phyloP scores from a whole-genome alignment of 257 asterid species.

The Lavandula angustifolia region DNA sequence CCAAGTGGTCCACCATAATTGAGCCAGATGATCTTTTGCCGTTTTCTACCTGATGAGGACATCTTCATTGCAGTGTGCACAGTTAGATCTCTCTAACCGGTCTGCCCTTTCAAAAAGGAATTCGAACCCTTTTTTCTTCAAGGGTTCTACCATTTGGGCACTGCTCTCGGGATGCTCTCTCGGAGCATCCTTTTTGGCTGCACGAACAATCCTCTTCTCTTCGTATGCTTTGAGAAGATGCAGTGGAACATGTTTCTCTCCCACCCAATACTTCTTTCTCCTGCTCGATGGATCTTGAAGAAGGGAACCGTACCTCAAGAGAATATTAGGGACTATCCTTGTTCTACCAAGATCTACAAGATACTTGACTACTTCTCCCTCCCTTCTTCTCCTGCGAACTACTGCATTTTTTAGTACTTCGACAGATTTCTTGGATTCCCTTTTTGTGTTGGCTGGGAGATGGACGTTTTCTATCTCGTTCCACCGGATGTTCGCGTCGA shows the following conservation, averaged over 20 bases:
- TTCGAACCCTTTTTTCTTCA: slow-evolving; percentile 57
- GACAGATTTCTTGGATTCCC: slow-evolving; percentile 53
- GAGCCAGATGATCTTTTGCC: too few relatives aligned
- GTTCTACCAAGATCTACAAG: slow-evolving; percentile 91
- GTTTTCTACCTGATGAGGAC: slow-evolving; percentile 60
- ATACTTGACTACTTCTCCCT: slow-evolving; percentile 56
- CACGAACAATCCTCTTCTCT: slow-evolving; percentile 73
- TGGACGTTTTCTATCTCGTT: slow-evolving; percentile 58
- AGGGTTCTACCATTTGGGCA: slow-evolving; percentile 28
- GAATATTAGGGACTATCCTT: slow-evolving; percentile 79
- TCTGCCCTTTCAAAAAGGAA: slow-evolving; percentile 77
- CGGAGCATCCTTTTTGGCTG: slow-evolving; percentile 42
- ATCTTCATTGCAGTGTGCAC: slow-evolving; percentile 74
- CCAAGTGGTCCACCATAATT: neutral
- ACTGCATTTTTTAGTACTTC: slow-evolving; percentile 66
- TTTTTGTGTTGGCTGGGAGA: slow-evolving; percentile 46
- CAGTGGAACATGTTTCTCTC: slow-evolving; percentile 73
- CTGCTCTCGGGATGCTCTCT: slow-evolving; percentile 42
- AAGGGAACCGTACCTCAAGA: slow-evolving; percentile 58
- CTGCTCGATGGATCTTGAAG: slow-evolving; percentile 57
- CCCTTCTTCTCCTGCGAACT: slow-evolving; percentile 63
- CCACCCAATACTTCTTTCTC: slow-evolving; percentile 82
- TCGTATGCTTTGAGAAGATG: slow-evolving; percentile 71
- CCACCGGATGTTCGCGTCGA: slow-evolving; percentile 79
- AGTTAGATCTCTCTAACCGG: slow-evolving; percentile 49